Conservation (phyloP, 2,329 filamentous ascomycete species). For the Monilinia vaccinii-corymbosi region DNA sequence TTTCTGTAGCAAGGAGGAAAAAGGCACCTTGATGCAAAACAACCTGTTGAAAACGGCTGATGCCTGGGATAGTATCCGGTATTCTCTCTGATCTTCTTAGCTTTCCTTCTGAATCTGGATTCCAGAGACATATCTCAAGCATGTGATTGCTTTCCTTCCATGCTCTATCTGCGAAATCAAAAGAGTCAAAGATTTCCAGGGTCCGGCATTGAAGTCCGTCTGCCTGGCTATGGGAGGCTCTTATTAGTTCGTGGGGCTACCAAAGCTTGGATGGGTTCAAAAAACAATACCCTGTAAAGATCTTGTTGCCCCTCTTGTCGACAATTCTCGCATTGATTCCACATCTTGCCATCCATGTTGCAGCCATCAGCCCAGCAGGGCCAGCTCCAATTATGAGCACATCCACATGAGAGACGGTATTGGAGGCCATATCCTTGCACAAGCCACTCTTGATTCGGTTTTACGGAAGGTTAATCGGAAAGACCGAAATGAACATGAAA, state of each 20-base stretch:
- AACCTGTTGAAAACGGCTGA: conserved; percentile 55
- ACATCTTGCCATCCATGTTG: conserved; percentile 40
- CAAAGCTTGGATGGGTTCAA: not conserved
- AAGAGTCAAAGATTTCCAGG: conserved; percentile 62
- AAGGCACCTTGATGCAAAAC: conserved; percentile 56
- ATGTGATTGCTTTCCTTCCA: conserved; percentile 61
- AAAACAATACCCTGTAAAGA: conserved; percentile 17
- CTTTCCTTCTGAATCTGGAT: conserved; percentile 48
- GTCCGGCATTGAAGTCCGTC: conserved; percentile 54
- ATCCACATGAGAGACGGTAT: conserved; percentile 28
- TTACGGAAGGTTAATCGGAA: not conserved
- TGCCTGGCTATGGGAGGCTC: conserved; percentile 41
- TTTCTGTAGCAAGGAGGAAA: not conserved
- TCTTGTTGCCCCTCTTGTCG: conserved; percentile 34
- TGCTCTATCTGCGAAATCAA: conserved; percentile 54
- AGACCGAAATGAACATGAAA: not conserved
- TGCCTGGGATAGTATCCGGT: conserved; percentile 51
- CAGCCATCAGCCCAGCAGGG: conserved; percentile 40
- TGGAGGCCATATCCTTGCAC: not conserved
- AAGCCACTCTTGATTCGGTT: not conserved
- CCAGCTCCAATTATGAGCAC: conserved; percentile 43
- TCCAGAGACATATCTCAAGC: conserved; percentile 55
- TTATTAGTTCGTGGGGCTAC: not conserved
- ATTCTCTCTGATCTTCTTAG: conserved; percentile 52
- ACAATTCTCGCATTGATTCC: conserved; percentile 41